These are phyloP conservation scores for Plenodomus lindquistii DNA, from an alignment of 2,329 filamentous ascomycete species.

Conservation along the genomic window DNA sequence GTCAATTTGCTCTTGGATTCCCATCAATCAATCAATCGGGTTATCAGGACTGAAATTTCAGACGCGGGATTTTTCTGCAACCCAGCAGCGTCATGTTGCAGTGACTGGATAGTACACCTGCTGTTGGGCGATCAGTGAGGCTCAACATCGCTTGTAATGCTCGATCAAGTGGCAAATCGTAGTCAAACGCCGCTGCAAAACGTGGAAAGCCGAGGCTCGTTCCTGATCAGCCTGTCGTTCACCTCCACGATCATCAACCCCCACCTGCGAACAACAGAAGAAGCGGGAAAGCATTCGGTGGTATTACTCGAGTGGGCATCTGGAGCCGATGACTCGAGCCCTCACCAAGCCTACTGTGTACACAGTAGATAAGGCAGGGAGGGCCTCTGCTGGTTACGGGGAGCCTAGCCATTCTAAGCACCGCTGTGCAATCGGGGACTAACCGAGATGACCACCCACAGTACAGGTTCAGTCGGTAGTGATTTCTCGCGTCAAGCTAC, in stretches of 20 bases:
- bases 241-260: not conserved
- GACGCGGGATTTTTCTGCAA: not conserved
- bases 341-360: not conserved
- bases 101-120: not conserved
- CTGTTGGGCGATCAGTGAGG: not conserved
- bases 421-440: not conserved
- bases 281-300: not conserved
- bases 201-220: not conserved
- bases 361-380: not conserved
- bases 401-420: not conserved
- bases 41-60: not conserved
- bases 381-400: not conserved
- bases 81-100: not conserved
- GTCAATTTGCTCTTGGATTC: no score
- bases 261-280: conserved; percentile 3
- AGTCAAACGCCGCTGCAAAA: not conserved
- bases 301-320: not conserved
- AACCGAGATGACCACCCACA: no score
- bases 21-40: no score
- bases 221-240: not conserved
- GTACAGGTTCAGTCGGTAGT: not conserved
- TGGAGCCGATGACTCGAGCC: conserved; percentile 3
- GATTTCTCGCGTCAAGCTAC: not conserved
- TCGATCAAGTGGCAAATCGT: conserved; percentile 2
- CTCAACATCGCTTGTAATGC: not conserved